Evolutionary conservation across 805 yeast species (phyloP).

Genomic region (Blastobotrys muscicola): DNA sequence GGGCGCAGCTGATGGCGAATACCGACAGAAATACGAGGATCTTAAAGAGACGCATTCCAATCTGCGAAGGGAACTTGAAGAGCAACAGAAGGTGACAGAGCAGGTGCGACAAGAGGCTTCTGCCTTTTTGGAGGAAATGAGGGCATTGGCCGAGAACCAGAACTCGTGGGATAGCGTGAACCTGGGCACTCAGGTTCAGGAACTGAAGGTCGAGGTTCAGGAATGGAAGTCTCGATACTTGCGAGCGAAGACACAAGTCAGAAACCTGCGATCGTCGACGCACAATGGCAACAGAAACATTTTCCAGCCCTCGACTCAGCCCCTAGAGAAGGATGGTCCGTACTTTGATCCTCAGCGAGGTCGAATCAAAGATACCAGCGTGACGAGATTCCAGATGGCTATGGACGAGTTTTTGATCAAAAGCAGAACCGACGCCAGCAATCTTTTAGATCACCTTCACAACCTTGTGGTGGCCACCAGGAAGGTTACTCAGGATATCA

Average conservation of each 20-base stretch:
- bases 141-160: slow-evolving; percentile 25
- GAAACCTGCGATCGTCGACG: slow-evolving; percentile 18
- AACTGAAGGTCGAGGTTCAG: slow-evolving; percentile 25
- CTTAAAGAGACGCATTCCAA: slow-evolving; percentile 16
- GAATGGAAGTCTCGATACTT: slow-evolving; percentile 29
- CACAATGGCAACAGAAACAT: slow-evolving; percentile 8
- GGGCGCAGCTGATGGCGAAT: slow-evolving; percentile 7
- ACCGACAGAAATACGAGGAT: slow-evolving; percentile 12
- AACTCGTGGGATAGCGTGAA: slow-evolving; percentile 9
- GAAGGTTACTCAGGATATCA: slow-evolving; percentile 19
- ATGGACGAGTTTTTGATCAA: slow-evolving; percentile 27
- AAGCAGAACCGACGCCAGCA: slow-evolving; percentile 20
- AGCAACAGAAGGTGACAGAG: slow-evolving; percentile 24
- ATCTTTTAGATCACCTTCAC: slow-evolving; percentile 27
- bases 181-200: slow-evolving; percentile 18
- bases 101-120: slow-evolving; percentile 31
- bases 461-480: slow-evolving; percentile 26
- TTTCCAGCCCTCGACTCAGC: slow-evolving; percentile 7
- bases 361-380: slow-evolving; percentile 16
- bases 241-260: slow-evolving; percentile 23
- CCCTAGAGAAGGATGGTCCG: slow-evolving; percentile 11
- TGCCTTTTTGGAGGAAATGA: slow-evolving; percentile 29
- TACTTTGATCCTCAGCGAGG: slow-evolving; percentile 20
- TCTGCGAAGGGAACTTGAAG: slow-evolving; percentile 17
- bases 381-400: slow-evolving; percentile 25